phyloP scores from a whole-genome alignment of 306 rosid species.

The Trifolium fragiferum region DNA sequence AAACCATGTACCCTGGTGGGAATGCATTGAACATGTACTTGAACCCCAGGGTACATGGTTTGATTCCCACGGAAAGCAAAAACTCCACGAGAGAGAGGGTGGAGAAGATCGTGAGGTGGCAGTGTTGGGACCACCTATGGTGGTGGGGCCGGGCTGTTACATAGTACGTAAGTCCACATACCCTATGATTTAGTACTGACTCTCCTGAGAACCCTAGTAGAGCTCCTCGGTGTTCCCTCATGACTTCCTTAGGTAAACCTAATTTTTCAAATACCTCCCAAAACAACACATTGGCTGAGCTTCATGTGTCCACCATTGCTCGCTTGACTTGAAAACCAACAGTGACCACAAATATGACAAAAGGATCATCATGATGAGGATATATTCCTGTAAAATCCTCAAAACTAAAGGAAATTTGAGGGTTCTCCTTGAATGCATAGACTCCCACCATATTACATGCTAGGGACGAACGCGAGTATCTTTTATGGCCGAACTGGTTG shows the following conservation, averaged over 20 bases:
- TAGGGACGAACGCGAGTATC: neutral
- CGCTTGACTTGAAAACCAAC: neutral
- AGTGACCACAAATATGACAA: neutral
- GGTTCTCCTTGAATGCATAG: neutral
- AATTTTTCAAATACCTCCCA: no score
- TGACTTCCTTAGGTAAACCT: neutral
- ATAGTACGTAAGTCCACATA: neutral
- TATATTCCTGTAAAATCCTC: neutral
- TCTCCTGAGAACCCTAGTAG: neutral
- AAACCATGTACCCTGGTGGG: no score
- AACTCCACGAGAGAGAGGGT: no score
- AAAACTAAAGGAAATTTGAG: neutral
- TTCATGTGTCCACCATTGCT: neutral
- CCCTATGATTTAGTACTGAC: neutral
- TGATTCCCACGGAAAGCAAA: no score
- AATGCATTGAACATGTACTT: no score
- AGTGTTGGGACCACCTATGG: no score
- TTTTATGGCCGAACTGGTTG: neutral
- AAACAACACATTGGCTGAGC: neutral
- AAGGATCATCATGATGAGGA: neutral
- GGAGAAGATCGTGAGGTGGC: no score
- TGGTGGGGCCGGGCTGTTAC: no score
- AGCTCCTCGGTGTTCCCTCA: neutral
- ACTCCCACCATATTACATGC: neutral
- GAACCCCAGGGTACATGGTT: no score